Base-by-base conservation (phyloP, 768 basidiomycete species). In the Psilocybe subaeruginosa region DNA sequence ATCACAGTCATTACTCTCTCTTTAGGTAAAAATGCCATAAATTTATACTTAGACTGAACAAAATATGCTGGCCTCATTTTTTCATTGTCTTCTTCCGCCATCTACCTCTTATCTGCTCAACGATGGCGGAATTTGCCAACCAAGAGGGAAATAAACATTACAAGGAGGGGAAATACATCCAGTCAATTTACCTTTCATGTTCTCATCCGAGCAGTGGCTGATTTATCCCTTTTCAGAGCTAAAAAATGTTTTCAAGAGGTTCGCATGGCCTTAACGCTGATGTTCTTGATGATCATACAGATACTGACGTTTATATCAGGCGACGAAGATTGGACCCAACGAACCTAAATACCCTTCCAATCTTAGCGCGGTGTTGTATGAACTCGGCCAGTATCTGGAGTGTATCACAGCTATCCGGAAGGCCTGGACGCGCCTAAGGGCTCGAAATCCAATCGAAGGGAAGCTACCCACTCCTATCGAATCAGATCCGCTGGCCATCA, bases 261-360 rank as follows among this genome's bases (percentile, higher is more conserved):
- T n/a, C 17, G 7, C 29, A 5, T 46, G 4, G 19, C 23, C 16
- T 41, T 49, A 17, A 19, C 14, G 2, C 33, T 47, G 31, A 31
- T n/a, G 14, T 37, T 47, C 16, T 53, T 27, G 49, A 50, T 31
- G 23, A 33, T 37, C 5, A 37, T 33, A 5, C 4, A 9, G 9
- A 58, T 19, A 14, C 33, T 37, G 16, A 31, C 19, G 19, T 47
- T 30, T 16, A 33, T 29, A 16, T 19, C n/a, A 57, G 56, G 56
- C 56, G 41, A 30, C 16, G n/a, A 17, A 49, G 19, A 17, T 19
- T 49, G 33, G 56, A 49, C 56, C 31, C 46, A 49, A 39, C 19
- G 69, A 68, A 46, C 64, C 67, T 2, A 68, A 69, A 46, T 69
- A 68, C 50, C 52, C 66, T 1, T 69, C 70, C 17, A 71, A 71